Evolutionary conservation across 331 rosid species (phyloP), one percentile per base, ranked within the genome.

Genomic region (Arachis monticola): DNA sequence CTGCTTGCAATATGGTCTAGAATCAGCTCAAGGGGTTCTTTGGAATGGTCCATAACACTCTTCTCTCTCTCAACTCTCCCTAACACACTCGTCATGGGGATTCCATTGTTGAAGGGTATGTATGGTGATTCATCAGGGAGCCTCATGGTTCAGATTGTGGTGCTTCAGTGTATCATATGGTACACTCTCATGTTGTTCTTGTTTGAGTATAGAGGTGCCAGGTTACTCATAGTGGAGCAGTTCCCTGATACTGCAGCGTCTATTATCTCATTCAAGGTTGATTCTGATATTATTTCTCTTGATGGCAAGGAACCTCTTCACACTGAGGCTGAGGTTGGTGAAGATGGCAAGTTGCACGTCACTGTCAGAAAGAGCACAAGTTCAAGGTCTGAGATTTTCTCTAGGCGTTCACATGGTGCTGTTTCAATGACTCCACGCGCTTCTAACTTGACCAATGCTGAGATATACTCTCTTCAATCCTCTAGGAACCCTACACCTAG

Each of bases 401-500:
- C 97, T 1, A 72, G 92, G 3, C 78, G 89, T 2, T 88, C 98
- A 0, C 92, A 85, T 45, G 96, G 97, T 0, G 96, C 93, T 1
- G 81, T 90, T 44, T 88, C 96, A 0, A 48, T 89, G 4, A 93
- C 98, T 8, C 98, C 98, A 0, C 70, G 98, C 5, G 91, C 93
- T 10, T 93, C 97, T 0, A 93, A 93, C 48, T 73, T 93, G 59
- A 93, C 96, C 48, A 91, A 91, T 79, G 98, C 96, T 0, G 97
- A 93, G 87, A 93, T 93, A 67, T 93, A 91, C 50, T 91, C 97
- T 1, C 87, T 93, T 12, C 98, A 89, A 50, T 80, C 88, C 0
- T 91, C 98, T 0, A 82, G 98, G 58, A 93, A 91, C 47, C 98
- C 98, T 0, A 93, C 98, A 0, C 98, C 98, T 0, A 82, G 98